A percentile compares a stretch with the other conserved stretches of the same genome.
These are phyloP conservation scores for Aspergillus quadricinctus DNA, from an alignment of 2,329 filamentous ascomycete species.

Conservation along the genomic window DNA sequence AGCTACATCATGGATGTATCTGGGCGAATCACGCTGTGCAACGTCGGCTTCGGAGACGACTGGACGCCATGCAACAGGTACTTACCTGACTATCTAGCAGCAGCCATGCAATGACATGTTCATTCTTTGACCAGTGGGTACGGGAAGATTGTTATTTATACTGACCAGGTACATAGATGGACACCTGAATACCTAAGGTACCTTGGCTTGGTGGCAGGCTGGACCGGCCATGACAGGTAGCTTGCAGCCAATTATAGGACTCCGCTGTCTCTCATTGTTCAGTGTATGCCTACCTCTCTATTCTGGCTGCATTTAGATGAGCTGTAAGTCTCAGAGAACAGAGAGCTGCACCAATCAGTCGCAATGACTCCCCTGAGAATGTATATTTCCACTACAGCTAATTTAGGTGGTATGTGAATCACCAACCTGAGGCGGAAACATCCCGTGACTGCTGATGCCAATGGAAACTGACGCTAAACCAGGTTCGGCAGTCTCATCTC, in stretches of 20 bases:
- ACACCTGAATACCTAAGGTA: not conserved
- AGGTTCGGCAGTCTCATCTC: conserved; percentile 17
- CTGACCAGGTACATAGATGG: not conserved
- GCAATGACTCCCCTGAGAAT: not conserved
- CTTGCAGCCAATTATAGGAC: not conserved
- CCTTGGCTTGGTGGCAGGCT: not conserved
- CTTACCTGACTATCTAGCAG: conserved; percentile 6
- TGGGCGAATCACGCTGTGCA: conserved; percentile 20
- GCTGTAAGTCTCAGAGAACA: not conserved
- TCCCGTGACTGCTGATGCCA: conserved; percentile 26
- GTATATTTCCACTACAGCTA: not conserved
- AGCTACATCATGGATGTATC: conserved; percentile 14
- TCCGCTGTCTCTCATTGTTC: not conserved
- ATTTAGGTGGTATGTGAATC: not conserved
- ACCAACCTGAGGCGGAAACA: conserved; percentile 6
- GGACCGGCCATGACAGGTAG: not conserved
- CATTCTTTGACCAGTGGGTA: not conserved
- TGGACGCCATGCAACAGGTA: conserved; percentile 8
- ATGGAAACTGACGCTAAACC: conserved; percentile 22
- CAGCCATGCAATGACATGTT: not conserved
- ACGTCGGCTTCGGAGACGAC: conserved; percentile 15
- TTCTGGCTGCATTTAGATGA: not conserved
- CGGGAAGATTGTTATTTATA: not conserved
- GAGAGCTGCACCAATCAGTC: not conserved
- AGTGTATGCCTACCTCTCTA: not conserved